Evolutionary conservation across 345 rosid species (phyloP), one percentile per base, ranked within the genome.

Genomic region (Gossypium turneri): DNA sequence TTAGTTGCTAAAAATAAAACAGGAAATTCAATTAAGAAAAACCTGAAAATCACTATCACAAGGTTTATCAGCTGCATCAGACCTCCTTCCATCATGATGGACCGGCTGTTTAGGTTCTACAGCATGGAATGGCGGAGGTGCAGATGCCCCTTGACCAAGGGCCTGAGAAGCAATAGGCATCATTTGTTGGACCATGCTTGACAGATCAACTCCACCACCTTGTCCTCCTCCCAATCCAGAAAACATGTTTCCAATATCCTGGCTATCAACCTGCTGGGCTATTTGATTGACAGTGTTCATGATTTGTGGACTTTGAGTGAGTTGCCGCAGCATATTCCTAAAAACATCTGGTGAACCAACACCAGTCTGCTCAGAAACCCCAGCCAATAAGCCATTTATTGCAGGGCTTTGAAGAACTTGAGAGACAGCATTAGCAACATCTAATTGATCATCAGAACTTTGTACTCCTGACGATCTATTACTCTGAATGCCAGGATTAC

Each of bases 121-220:
- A 29, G 70, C 70, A 53, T 86, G 60, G 52, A 82, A 77, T 43
- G 82, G 73, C 27, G 51, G 81, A 47, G 83, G 41, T 74, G 80
- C 71, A 71, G 77, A 64, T 27, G 82, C 44, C 59, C 88, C 92
- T 74, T 79, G 83, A 50, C 82, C 82, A 47, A 95, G 85, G 70
- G 94, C 96, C 81, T 85, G 96, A 47, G 98, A 91, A 75, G 93
- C 97, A 56, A 90, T 82, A 53, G 97, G 99, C 98, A 95, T 91
- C 97, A 95, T 92, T 79, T 88, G 95, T 72, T 88, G 98, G 48
- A 95, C 83, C 92, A 93, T 88, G 76, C 86, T 85, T n/a, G 97
- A 91, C 77, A 91, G 79, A 83, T 91, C 97, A 72, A 90, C 34
- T 67, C 93, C 88, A 1, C 97, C 86, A 2, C 86, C 89, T 67